phyloP scores from a whole-genome alignment of 2,329 filamentous ascomycete species.

The Ophiocordyceps camponoti-rufipedis region DNA sequence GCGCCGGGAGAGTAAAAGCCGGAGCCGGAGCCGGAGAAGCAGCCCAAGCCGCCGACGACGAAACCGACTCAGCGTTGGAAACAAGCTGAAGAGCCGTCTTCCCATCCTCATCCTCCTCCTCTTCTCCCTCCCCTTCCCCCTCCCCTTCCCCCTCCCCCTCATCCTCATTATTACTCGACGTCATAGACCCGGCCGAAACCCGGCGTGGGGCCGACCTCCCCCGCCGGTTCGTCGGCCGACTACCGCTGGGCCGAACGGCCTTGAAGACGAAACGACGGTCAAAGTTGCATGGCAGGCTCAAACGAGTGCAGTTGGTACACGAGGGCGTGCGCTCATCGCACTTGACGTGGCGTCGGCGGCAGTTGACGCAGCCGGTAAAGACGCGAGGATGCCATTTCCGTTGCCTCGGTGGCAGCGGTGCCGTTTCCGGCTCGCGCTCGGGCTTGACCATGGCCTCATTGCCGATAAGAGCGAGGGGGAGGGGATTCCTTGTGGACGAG shows the following conservation, averaged over 20 bases:
- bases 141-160: not conserved
- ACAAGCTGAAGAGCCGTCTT: too few species aligned
- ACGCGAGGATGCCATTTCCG: conserved; percentile 19
- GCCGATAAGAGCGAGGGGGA: not conserved
- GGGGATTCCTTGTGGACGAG: not conserved
- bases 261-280: conserved; percentile 5
- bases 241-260: conserved; percentile 1
- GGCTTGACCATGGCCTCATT: conserved; percentile 3
- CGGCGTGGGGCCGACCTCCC: not conserved
- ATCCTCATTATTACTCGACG: not conserved
- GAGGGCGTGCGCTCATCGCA: conserved; percentile 11
- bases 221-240: conserved; percentile 1
- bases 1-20: conserved; percentile 1
- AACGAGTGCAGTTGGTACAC: conserved; percentile 17
- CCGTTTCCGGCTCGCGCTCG: conserved; percentile 2
- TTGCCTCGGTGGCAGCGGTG: conserved; percentile 4
- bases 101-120: too few species aligned
- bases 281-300: conserved; percentile 6
- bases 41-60: not conserved
- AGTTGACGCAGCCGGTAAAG: conserved; percentile 21
- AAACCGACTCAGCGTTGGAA: not conserved
- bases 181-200: not conserved
- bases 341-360: conserved; percentile 17
- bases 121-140: too few species aligned
- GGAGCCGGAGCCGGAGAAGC: not conserved